Conservation (phyloP, 345 rosid genomes). For the Hibiscus syriacus region DNA sequence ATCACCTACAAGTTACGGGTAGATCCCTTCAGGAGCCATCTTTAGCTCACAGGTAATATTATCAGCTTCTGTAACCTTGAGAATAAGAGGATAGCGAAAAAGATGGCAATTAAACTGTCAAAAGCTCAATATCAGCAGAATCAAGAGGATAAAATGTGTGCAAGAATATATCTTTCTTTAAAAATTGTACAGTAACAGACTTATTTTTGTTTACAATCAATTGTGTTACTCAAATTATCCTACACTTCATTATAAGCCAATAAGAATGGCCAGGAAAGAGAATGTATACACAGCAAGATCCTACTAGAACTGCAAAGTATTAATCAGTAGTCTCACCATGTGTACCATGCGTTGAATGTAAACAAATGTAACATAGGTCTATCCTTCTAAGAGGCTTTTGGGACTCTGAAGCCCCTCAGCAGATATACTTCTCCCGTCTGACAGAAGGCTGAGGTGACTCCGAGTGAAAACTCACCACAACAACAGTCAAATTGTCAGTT, state of each 20-base stretch:
- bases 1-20: not conserved
- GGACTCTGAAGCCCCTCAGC: slow-evolving; percentile 56
- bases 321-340: slow-evolving; percentile 1
- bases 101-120: not conserved
- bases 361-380: slow-evolving; percentile 11
- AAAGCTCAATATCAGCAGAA: not conserved
- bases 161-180: not conserved
- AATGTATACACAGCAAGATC: slow-evolving; percentile 11
- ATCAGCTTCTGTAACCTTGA: not conserved
- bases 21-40: not conserved
- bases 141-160: not conserved
- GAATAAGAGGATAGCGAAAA: not conserved
- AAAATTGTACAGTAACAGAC: not conserved
- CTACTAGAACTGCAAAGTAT: not conserved
- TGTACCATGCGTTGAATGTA: not conserved
- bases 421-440: slow-evolving; percentile 55
- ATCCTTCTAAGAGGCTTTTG: slow-evolving; percentile 26
- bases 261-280: not conserved
- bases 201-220: not conserved
- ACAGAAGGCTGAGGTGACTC: slow-evolving; percentile 49
- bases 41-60: not conserved
- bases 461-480: slow-evolving; percentile 61
- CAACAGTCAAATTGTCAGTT: slow-evolving; percentile 63
- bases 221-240: not conserved
- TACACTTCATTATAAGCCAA: not conserved